These are phyloP conservation scores for Botryosphaeria dothidea DNA, from an alignment of 2,329 filamentous ascomycete genomes.

Conservation along the genomic window DNA sequence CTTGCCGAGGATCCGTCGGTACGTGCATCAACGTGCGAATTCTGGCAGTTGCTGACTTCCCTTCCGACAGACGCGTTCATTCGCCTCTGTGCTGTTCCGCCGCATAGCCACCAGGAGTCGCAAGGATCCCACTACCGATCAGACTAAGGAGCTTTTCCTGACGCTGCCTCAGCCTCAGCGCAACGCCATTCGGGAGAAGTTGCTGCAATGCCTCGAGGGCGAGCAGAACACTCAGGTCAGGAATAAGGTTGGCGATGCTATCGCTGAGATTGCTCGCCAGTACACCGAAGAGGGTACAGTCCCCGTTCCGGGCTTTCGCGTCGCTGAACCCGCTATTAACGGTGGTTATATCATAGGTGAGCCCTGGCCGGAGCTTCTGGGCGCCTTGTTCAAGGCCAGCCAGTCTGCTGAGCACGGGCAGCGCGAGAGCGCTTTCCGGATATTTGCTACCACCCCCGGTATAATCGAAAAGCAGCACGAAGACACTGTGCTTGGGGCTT, in stretches of 20 bases:
- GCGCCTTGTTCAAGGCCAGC: slow-evolving; percentile 84
- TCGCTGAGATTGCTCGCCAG: slow-evolving; percentile 92
- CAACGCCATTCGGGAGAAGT: slow-evolving; percentile 76
- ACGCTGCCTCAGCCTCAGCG: slow-evolving; percentile 74
- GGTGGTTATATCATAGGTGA: slow-evolving; percentile 58
- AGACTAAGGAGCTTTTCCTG: slow-evolving; percentile 81
- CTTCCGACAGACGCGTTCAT: slow-evolving; percentile 72
- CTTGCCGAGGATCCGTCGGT: slow-evolving; percentile 73
- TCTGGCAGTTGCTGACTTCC: slow-evolving; percentile 9
- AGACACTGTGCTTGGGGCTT: slow-evolving; percentile 83
- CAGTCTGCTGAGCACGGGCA: slow-evolving; percentile 80
- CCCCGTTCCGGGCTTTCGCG: not conserved
- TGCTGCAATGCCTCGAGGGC: slow-evolving; percentile 72
- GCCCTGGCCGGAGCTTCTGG: slow-evolving; percentile 86
- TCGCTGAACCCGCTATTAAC: slow-evolving; percentile 18
- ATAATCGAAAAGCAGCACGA: slow-evolving; percentile 97
- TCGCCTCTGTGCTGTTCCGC: slow-evolving; percentile 90
- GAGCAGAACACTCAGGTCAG: slow-evolving; percentile 76
- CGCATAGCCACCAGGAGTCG: slow-evolving; percentile 87
- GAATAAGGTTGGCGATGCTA: slow-evolving; percentile 97
- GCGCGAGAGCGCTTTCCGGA: slow-evolving; percentile 89
- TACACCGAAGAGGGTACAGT: slow-evolving; percentile 85
- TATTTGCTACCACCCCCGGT: slow-evolving; percentile 90
- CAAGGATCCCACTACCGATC: slow-evolving; percentile 68
- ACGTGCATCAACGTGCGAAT: slow-evolving; percentile 34